phyloP scores from a whole-genome alignment of 169 alveolate species.

The Eimeria maxima region DNA sequence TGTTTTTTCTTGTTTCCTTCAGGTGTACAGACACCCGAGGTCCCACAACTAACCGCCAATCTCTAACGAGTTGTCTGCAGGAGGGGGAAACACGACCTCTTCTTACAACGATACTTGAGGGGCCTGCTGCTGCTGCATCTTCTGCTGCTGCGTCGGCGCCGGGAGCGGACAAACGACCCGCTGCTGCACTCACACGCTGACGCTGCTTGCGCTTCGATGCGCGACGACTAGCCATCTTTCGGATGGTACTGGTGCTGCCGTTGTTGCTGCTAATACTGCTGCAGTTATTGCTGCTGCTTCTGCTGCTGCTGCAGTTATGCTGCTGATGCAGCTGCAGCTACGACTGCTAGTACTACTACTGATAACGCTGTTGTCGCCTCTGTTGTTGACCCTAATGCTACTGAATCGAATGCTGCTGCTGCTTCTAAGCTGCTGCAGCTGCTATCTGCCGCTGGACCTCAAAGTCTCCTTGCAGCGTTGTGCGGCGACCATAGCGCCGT shows the following conservation, averaged over 20 bases:
- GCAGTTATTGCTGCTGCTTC: slow-evolving; percentile 36
- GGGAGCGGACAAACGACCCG: not conserved
- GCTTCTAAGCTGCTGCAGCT: too few species aligned
- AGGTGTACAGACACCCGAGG: slow-evolving; percentile 84
- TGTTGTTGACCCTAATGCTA: too few species aligned
- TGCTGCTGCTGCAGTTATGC: slow-evolving; percentile 11
- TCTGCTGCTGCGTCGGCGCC: not conserved
- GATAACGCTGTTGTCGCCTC: too few species aligned
- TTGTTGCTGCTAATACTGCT: slow-evolving; percentile 40
- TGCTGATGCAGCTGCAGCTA: not conserved
- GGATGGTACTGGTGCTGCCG: not conserved
- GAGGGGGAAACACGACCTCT: slow-evolving; percentile 81
- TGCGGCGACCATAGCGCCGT: not conserved
- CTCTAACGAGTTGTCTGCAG: slow-evolving; percentile 83
- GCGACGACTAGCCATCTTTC: slow-evolving; percentile 1
- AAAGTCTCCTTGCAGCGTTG: too few species aligned
- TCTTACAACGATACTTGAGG: slow-evolving; percentile 79
- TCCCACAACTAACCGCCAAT: slow-evolving; percentile 85
- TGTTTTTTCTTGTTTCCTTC: slow-evolving; percentile 81
- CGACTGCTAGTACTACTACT: too few species aligned
- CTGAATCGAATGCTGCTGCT: too few species aligned
- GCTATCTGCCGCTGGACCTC: too few species aligned
- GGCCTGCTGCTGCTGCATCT: slow-evolving; percentile 66
- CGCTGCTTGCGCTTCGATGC: slow-evolving; percentile 53
- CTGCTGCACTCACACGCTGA: slow-evolving; percentile 15